Conservation (phyloP, 805 yeast genomes). For the Candida yuanshanica region DNA sequence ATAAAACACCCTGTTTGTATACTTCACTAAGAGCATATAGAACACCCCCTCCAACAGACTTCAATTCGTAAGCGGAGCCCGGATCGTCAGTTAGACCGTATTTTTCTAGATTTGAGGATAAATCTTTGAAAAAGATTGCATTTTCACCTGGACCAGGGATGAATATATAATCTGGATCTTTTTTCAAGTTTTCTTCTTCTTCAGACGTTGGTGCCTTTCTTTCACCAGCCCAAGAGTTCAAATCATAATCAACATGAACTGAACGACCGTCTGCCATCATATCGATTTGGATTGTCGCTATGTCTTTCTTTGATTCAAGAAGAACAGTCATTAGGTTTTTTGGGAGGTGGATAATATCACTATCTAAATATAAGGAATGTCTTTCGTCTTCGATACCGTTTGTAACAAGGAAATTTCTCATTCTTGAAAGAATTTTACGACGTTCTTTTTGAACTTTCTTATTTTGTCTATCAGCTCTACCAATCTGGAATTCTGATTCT, state of each 20-base stretch:
- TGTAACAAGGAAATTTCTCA: constrained; percentile 22
- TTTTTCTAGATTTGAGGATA: constrained; percentile 7
- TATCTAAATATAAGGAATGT: constrained; percentile 27
- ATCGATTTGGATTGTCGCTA: constrained; percentile 26
- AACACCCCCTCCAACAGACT: constrained; percentile 48
- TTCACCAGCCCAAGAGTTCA: constrained; percentile 30
- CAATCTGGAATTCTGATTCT: constrained; percentile 7
- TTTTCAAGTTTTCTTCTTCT: constrained; percentile 12
- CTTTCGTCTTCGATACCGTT: constrained; percentile 24
- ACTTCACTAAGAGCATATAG: constrained; percentile 38
- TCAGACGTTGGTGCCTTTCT: constrained; percentile 21
- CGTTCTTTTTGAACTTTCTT: constrained; percentile 17
- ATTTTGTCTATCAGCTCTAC: constrained; percentile 18
- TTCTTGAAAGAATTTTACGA: constrained; percentile 20
- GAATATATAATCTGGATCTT: constrained; percentile 13
- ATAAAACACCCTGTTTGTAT: constrained; percentile 40
- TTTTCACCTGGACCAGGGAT: constrained; percentile 12
- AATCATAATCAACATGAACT: constrained; percentile 26
- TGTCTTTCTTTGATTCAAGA: constrained; percentile 23
- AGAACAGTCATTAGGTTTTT: constrained; percentile 22
- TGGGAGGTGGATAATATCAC: constrained; percentile 25
- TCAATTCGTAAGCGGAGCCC: constrained; percentile 21
- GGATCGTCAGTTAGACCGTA: constrained; percentile 6
- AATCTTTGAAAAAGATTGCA: constrained; percentile 10
- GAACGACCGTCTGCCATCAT: constrained; percentile 15